These are phyloP conservation scores for Tremellales sp. DNA, from an alignment of 1,284 basidiomycete genomes.

Conservation along the genomic window DNA sequence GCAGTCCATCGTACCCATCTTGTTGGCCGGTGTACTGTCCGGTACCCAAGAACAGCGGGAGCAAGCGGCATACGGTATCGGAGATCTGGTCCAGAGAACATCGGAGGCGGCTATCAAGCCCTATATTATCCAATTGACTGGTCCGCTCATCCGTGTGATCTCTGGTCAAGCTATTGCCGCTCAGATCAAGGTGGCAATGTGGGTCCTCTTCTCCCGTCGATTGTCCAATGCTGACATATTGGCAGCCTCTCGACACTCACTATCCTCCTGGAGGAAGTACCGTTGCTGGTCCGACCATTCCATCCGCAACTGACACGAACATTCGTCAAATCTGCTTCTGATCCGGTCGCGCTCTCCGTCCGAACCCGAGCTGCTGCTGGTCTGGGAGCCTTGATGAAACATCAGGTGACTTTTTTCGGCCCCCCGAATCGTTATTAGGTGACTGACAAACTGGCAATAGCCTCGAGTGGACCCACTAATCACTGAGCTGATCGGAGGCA, in stretches of 20 bases:
- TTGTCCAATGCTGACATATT: slow-evolving; percentile 8
- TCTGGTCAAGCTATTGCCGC: slow-evolving; percentile 83
- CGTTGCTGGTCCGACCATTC: slow-evolving; percentile 91
- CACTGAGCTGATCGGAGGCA: slow-evolving; percentile 65
- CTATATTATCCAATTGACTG: slow-evolving; percentile 93
- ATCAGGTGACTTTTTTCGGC: slow-evolving; percentile 52
- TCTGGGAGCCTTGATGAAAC: slow-evolving; percentile 87
- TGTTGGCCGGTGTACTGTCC: slow-evolving; percentile 69
- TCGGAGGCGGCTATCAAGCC: slow-evolving; percentile 87
- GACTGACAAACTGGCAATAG: slow-evolving; percentile 23
- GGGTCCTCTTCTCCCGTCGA: slow-evolving; percentile 14
- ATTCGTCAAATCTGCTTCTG: slow-evolving; percentile 89
- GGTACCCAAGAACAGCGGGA: slow-evolving; percentile 61
- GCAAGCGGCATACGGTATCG: slow-evolving; percentile 90
- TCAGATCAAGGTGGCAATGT: slow-evolving; percentile 82
- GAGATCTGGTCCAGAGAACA: slow-evolving; percentile 89
- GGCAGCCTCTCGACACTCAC: slow-evolving; percentile 64
- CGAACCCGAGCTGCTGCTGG: slow-evolving; percentile 77
- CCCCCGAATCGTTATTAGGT: neutral
- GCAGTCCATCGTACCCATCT: slow-evolving; percentile 80
- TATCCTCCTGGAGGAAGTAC: slow-evolving; percentile 76
- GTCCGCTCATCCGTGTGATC: slow-evolving; percentile 90
- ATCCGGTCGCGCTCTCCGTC: slow-evolving; percentile 73
- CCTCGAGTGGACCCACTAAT: slow-evolving; percentile 63
- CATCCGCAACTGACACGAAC: slow-evolving; percentile 97